A percentile compares a stretch with the other conserved stretches of the same genome.
Conservation (phyloP, 768 basidiomycete species). For the Antrodiella citrinella region DNA sequence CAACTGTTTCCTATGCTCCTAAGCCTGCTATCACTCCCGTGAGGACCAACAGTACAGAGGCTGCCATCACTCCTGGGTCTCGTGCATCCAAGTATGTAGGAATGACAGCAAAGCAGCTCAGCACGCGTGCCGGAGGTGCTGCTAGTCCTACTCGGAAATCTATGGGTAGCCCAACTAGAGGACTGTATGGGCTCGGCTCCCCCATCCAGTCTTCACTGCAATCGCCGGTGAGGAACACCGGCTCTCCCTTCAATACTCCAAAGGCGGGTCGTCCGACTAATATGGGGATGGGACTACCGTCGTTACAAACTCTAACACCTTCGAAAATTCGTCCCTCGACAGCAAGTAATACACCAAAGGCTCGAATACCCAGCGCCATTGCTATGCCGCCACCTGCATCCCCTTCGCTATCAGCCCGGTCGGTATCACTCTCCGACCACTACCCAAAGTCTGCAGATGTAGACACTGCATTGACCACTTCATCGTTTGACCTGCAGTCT, state of each 20-base stretch:
- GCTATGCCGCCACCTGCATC: constrained; percentile 80
- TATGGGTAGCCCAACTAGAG: constrained; percentile 16
- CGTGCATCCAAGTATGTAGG: constrained; percentile 78
- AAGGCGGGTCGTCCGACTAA: constrained; percentile 38
- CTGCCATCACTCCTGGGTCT: constrained; percentile 69
- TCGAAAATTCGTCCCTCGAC: constrained; percentile 29
- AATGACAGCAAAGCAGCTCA: constrained; percentile 80
- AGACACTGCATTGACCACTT: constrained; percentile 5
- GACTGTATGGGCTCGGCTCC: constrained; percentile 10
- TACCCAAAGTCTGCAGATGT: constrained; percentile 6
- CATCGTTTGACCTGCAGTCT: constrained; percentile 28
- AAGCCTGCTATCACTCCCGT: constrained; percentile 19
- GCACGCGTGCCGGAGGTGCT: constrained; percentile 29
- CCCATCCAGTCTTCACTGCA: constrained; percentile 1
- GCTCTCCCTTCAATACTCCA: constrained; percentile 64
- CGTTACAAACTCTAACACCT: constrained; percentile 25
- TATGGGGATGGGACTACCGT: constrained; percentile 31
- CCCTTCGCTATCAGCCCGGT: constrained; percentile 33
- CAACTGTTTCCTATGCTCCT: constrained; percentile 2
- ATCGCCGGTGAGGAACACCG: constrained; percentile 25
- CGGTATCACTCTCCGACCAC: constrained; percentile 31
- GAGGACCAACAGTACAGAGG: constrained; percentile 18
- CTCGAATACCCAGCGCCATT: constrained; percentile 60
- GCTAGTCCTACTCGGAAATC: constrained; percentile 14
- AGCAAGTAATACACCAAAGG: constrained; percentile 42